Conservation (phyloP, 352 stramenopile genomes). For the Pythium sukuiense region DNA sequence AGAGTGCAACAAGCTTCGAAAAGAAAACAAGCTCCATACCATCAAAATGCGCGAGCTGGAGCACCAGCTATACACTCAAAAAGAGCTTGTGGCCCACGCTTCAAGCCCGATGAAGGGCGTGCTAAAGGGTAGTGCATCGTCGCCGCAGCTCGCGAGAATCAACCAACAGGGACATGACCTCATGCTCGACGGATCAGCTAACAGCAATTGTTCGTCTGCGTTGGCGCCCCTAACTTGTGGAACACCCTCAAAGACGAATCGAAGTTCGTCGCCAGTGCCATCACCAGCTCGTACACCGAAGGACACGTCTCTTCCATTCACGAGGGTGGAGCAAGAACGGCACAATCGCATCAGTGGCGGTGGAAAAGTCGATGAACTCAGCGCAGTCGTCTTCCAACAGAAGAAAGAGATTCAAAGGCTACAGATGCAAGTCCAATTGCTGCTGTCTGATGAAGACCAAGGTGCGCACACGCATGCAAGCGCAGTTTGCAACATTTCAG, state of each 20-base stretch:
- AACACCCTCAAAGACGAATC: conserved; percentile 10
- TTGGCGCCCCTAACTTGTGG: conserved; percentile 7
- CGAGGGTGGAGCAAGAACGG: conserved; percentile 42
- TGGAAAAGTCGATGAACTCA: conserved; percentile 44
- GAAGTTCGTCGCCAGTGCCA: not conserved
- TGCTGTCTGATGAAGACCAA: conserved; percentile 43
- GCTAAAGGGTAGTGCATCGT: conserved; percentile 15
- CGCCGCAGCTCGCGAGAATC: conserved; percentile 7
- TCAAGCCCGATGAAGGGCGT: conserved; percentile 7
- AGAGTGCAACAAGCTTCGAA: conserved; percentile 76
- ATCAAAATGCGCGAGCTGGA: conserved; percentile 73
- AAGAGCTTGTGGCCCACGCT: conserved; percentile 2
- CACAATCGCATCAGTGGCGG: conserved; percentile 27
- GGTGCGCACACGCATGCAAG: conserved; percentile 1
- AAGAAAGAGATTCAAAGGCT: conserved; percentile 70
- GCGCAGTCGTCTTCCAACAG: conserved; percentile 49
- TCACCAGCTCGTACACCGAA: conserved; percentile 21
- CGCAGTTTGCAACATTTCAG: too few species aligned
- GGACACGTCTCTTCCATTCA: conserved; percentile 42
- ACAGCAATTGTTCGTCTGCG: not conserved
- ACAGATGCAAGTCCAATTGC: conserved; percentile 62
- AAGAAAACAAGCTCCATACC: conserved; percentile 68
- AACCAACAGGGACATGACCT: conserved; percentile 21
- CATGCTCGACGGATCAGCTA: conserved; percentile 10
- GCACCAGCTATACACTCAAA: conserved; percentile 26